A percentile compares a stretch with the other conserved stretches of the same genome.
These are phyloP conservation scores for Ecytonucleospora hepatopenaei DNA, from an alignment of 371 early-diverging fungal species.

Conservation along the genomic window DNA sequence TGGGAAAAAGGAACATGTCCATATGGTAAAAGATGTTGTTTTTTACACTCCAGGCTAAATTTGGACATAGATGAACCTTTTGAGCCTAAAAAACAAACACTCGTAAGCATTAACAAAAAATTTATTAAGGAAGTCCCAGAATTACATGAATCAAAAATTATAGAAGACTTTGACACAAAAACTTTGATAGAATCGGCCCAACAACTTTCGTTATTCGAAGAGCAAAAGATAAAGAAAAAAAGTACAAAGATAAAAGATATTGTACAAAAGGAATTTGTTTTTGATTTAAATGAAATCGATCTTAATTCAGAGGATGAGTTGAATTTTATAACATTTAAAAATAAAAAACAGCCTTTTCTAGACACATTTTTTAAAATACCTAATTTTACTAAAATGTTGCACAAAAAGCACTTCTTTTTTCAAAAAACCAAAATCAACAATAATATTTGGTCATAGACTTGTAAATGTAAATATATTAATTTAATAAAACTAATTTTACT, in stretches of 20 bases:
- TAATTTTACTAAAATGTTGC: neutral
- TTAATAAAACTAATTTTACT: neutral
- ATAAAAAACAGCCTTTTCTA: neutral
- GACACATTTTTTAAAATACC: neutral
- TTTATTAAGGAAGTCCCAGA: no score
- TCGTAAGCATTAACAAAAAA: neutral
- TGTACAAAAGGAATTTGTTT: no score
- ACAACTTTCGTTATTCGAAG: no score
- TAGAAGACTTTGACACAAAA: neutral
- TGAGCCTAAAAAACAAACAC: neutral
- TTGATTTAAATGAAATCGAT: no score
- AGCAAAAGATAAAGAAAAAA: no score
- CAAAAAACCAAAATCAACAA: neutral
- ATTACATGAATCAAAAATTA: neutral
- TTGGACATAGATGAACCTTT: neutral
- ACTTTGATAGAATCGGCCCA: neutral
- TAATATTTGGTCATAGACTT: neutral
- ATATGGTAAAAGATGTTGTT: conserved; percentile 65
- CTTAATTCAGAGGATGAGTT: neutral
- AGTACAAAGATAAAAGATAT: no score
- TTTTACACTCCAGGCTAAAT: conserved; percentile 57
- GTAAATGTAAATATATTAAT: neutral
- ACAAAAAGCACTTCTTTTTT: neutral
- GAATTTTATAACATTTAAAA: neutral
- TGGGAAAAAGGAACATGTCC: conserved; percentile 63